Evolutionary conservation across 148 eudicot species (phyloP), one percentile per base, ranked within the genome.

Genomic region (Tetragonia tetragonoides): DNA sequence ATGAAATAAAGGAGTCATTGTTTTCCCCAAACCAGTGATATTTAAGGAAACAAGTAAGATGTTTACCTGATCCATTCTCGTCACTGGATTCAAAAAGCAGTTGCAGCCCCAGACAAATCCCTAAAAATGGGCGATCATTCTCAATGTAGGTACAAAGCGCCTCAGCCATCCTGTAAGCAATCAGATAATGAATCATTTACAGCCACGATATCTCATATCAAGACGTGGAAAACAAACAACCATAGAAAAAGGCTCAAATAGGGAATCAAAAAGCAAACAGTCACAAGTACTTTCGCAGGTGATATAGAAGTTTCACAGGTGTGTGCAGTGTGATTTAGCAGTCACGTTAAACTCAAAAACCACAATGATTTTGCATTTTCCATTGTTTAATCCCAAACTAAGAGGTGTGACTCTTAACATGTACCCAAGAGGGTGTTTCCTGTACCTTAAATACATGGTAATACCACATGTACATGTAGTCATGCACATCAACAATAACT

Each of bases 111-210:
- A 96, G 89, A 87, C 98, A 93, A 77, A 96, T 93, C 81, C 99
- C 99, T 77, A 96, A 84, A 86, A 96, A 96, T 56, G 99, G 99
- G 70, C 97, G 95, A 84, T 96, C 99, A 83, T 90, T 90, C 81
- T 91, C 76, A 77, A 96, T 90, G 86, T 96, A 96, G 49, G 87
- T 56, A 78, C 91, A 84, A 78, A 96, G 90, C 78, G 98, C 93
- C 77, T 96, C 99, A 66, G 90, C 91, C 88, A 93, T 77, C 90
- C 99, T 96, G 86, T 74, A 75, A 56, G 65, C 66, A 57, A 46
- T 34, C 28, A 79, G 1, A 75, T 5, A 54, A 15, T 46, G 12
- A 37, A 62, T 14, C 23, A 15, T 49, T 61, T 46, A 11, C 17
- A 12, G 23, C 12, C 73, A 39, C 6, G 38, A 37, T 4, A 38